Percentiles rank a stretch among this genome's conserved stretches.
Evolutionary conservation across 2,329 filamentous ascomycete species (phyloP).

Genomic region (Metarhizium sp.): DNA sequence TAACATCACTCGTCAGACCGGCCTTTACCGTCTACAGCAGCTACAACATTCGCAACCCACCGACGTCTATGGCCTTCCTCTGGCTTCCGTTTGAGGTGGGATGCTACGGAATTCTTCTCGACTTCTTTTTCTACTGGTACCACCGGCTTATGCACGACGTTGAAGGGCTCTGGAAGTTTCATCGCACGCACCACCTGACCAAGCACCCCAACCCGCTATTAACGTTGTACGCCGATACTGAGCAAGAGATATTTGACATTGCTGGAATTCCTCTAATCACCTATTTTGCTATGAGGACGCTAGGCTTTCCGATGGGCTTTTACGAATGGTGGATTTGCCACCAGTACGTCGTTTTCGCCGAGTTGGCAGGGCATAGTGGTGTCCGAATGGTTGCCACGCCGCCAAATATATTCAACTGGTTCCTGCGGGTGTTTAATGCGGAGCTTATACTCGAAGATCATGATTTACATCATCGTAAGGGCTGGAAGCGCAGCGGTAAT

Average conservation of each 20-base stretch:
- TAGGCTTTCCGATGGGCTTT: constrained; percentile 6
- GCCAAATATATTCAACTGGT: not conserved
- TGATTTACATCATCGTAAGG: constrained; percentile 7
- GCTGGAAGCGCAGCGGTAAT: constrained; percentile 6
- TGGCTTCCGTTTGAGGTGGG: not conserved
- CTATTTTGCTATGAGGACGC: constrained; percentile 5
- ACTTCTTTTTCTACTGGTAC: constrained; percentile 9
- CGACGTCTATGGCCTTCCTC: not conserved
- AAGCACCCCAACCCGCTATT: constrained; percentile 7
- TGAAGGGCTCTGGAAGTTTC: constrained; percentile 3
- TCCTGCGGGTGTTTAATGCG: constrained; percentile 1
- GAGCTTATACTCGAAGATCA: constrained; percentile 7
- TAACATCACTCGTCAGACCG: constrained; percentile 3
- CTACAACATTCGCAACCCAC: constrained; percentile 1
- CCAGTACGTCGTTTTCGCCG: constrained; percentile 6
- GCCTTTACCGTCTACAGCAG: constrained; percentile 4
- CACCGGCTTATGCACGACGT: constrained; percentile 7
- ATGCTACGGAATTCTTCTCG: constrained; percentile 2
- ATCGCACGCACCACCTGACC: constrained; percentile 7
- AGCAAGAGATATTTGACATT: constrained; percentile 7
- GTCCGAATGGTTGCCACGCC: not conserved
- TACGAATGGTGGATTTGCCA: constrained; percentile 8
- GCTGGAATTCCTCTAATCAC: constrained; percentile 4
- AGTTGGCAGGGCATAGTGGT: constrained; percentile 6
- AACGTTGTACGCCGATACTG: constrained; percentile 3